A percentile compares a stretch with the other conserved stretches of the same genome.
Evolutionary conservation across 2,329 filamentous ascomycete genomes (phyloP).

Genomic region (Lasiodiplodia citricola): DNA sequence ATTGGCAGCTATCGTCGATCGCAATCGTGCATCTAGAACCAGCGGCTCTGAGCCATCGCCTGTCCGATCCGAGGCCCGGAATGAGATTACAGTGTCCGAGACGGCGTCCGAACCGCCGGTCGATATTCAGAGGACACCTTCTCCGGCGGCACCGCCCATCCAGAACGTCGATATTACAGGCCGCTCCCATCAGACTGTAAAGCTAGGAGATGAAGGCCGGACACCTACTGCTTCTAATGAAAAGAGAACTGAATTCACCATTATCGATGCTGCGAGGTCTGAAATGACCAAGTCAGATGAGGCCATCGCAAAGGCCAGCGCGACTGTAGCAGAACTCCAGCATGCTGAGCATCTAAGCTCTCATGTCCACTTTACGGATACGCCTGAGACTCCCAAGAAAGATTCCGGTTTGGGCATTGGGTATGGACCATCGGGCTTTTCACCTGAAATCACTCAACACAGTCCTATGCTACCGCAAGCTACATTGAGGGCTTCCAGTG

Average conservation of each 20-base stretch:
- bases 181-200: neutral
- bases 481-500: neutral
- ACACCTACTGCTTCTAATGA: neutral
- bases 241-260: neutral
- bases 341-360: neutral
- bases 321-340: neutral
- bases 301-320: neutral
- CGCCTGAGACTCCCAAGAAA: neutral
- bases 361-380: neutral
- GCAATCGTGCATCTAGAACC: neutral
- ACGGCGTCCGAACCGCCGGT: neutral
- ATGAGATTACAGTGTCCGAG: neutral
- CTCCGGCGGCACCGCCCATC: neutral
- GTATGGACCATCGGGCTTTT: neutral
- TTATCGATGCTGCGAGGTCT: neutral
- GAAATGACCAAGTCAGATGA: conserved; percentile 9
- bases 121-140: neutral
- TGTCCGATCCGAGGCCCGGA: neutral
- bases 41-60: neutral
- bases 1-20: neutral
- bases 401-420: neutral
- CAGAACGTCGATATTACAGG: neutral
- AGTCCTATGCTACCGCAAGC: neutral
- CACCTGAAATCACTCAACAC: neutral
- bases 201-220: neutral